Base-by-base conservation (phyloP, 169 alveolate genomes). In the Plasmodium adleri region DNA sequence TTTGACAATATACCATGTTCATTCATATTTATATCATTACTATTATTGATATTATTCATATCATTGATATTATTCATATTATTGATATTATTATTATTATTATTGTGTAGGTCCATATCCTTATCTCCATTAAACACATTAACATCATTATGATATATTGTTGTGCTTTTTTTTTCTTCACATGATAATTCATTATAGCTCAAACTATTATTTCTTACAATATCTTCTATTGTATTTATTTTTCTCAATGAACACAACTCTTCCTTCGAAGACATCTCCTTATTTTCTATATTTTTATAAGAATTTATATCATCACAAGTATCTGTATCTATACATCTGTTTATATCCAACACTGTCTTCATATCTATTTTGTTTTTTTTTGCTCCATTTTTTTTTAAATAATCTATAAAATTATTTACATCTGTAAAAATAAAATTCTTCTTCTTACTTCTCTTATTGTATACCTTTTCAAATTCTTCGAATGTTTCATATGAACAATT, bases 401-500 rank as follows among this genome's bases (percentile, higher is more conserved):
- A 32, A 6, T 58, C 54, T 2, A 78, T 78, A 32, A 78, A 78
- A 78, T 78, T 78, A 3, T 68, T 64, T 22, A 78, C 89, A 66
- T 78, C 89, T 13, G 89, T 78, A 22, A 78, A 78, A 12, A 78
- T 28, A 47, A 78, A 49, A 22, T 78, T 64, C 32, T 24, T 47
- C 67, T 76, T 76, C 52, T 64, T 76, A 26, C 67, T 78, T 52
- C 52, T 78, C 10, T 49, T 76, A 12, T 50, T 17, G 39, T 66
- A 64, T 13, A 67, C n/a, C 52, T 78, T 24, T 52, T 78, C 89
- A 71, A 64, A 78, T 45, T 78, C 72, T 3, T 8, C 58, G 63
- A 64, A 78, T 24, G 89, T 50, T 32, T 32, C 76, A 78, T 78
- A 78, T 0, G 59, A 1, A 58, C 52, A 78, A 58, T 78, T 66